Base-by-base conservation (phyloP, 306 rosid genomes). In the Arachis stenosperma region DNA sequence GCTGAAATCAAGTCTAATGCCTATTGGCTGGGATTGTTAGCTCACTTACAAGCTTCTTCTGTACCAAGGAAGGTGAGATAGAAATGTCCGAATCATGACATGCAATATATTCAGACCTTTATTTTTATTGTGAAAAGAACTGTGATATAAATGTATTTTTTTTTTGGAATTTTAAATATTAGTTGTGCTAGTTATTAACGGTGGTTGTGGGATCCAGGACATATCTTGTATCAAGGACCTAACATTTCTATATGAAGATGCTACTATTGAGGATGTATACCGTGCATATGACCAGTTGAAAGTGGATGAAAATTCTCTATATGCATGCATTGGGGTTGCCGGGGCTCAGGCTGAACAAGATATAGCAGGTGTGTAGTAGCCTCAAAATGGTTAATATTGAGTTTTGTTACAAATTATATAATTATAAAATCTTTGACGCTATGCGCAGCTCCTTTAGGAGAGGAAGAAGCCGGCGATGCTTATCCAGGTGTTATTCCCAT, bases 1-100 rank as follows among this genome's bases (percentile, higher is more conserved):
- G 98, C 98, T 74, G 97, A 94, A 87, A 87, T 94, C 9, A 94
- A 91, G 84, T 94, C 97, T 64, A 94, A 94, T 86, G 96, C 91
- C 39, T 91, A 91, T 79, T 91, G 97, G 98, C 89, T 94, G 81
- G 98, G 97, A 76, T 83, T 94, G 76, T 82, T 94, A 76, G 96
- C 96, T 73, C 98, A 94, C 81, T 85, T 94, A 57, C 97, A 94
- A 83, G 92, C 98, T 55, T 81, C 96, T 86, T 91, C 91, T 75
- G 98, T 89, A 79, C 96, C 97, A 76, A 87, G 95, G 84, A 94
- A 94, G 98, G 98, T 94, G 87, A 76, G 84, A 64, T 79, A 40
- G 56, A 63, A 69, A 29, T 81, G 64, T 67, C 17, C 15, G 5
- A 75, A 73, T 62, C 59, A 39, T 47, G 57, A 50, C 63, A 29